Evolutionary conservation across 2,329 filamentous ascomycete species (phyloP).

Genomic region (Bertia moriformis): DNA sequence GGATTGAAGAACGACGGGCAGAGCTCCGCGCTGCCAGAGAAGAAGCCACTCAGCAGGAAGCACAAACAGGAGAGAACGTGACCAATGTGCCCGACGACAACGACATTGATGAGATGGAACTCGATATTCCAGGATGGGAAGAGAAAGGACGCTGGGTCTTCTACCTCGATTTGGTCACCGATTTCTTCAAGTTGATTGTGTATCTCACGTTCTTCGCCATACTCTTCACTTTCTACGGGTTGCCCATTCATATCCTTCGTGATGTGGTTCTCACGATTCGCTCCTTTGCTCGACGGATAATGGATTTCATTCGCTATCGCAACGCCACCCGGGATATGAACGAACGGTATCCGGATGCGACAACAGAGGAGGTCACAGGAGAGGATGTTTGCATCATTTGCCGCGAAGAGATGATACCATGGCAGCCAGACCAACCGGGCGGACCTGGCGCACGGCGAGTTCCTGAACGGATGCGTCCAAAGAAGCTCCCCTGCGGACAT

Average conservation of each 20-base stretch:
- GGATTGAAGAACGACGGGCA: conserved; percentile 51
- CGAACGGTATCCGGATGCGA: conserved; percentile 77
- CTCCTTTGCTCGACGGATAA: conserved; percentile 80
- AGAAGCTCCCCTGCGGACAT: conserved; percentile 92
- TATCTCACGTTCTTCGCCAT: conserved; percentile 90
- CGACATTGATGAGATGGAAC: conserved; percentile 81
- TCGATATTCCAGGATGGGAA: conserved; percentile 92
- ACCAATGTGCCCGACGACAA: conserved; percentile 47
- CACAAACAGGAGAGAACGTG: conserved; percentile 25
- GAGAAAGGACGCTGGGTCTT: conserved; percentile 87
- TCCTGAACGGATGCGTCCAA: conserved; percentile 65
- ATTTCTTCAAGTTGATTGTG: conserved; percentile 80
- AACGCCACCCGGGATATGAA: conserved; percentile 87
- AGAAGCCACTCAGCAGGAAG: conserved; percentile 29
- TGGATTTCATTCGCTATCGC: conserved; percentile 76
- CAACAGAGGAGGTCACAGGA: conserved; percentile 64
- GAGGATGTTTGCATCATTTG: conserved; percentile 97
- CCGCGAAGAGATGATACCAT: conserved; percentile 83
- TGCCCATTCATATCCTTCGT: conserved; percentile 91
- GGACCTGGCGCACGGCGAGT: conserved; percentile 28
- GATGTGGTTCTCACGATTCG: conserved; percentile 89
- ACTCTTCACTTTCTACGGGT: conserved; percentile 80
- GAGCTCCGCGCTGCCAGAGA: conserved; percentile 49
- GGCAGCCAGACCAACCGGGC: conserved; percentile 47
- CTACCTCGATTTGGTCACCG: conserved; percentile 69